Evolutionary conservation across 106 monocot species (phyloP).

Genomic region (Dendrobium catenatum): DNA sequence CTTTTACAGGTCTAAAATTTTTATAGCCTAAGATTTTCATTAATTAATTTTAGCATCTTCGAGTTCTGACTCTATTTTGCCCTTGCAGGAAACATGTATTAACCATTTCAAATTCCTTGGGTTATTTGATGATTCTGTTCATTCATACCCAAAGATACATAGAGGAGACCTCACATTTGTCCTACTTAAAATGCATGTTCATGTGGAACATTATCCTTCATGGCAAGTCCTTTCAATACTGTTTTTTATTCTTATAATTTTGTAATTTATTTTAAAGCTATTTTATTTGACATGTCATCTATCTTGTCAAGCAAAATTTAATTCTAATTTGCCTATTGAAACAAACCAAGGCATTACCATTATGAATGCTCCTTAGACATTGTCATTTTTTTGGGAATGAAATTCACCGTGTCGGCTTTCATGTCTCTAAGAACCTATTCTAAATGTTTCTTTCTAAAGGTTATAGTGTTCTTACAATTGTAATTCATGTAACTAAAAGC

Average conservation of each 20-base stretch:
- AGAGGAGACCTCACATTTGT: conserved; percentile 40
- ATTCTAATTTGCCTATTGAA: neutral
- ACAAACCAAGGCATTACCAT: no score
- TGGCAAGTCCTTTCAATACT: conserved; percentile 1
- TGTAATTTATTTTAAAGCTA: no score
- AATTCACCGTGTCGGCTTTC: no score
- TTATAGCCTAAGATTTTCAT: neutral
- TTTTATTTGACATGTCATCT: conserved; percentile 19
- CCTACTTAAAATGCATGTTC: conserved; percentile 19
- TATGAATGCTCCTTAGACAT: no score
- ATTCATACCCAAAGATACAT: conserved; percentile 40
- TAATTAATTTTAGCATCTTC: no score
- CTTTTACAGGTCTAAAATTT: conserved; percentile 33
- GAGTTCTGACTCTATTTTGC: neutral
- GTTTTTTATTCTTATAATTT: neutral
- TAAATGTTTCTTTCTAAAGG: no score
- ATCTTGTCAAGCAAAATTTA: neutral
- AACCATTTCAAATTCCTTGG: conserved; percentile 35
- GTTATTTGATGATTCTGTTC: conserved; percentile 39
- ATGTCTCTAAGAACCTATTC: no score
- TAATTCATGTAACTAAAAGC: no score
- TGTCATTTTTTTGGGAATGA: no score
- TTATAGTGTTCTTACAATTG: no score
- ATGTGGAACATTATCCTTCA: conserved; percentile 18
- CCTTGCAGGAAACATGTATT: conserved; percentile 41